phyloP scores from a whole-genome alignment of 768 basidiomycete genomes.

The Agaricus sinodeliciosus region DNA sequence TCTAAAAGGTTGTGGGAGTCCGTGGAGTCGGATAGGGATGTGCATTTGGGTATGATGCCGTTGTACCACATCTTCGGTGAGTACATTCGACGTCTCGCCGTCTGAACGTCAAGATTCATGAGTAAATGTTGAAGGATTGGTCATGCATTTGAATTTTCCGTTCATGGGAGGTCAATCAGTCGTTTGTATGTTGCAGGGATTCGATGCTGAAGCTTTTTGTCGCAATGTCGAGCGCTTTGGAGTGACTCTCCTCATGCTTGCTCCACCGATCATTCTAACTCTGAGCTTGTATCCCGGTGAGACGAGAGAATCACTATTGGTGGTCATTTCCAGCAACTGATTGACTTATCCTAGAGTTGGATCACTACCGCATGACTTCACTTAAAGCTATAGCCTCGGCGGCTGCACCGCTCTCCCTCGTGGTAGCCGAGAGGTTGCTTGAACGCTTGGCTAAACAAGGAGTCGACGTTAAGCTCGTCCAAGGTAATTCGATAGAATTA shows the following conservation, averaged over 20 bases:
- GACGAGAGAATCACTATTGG: constrained; percentile 11
- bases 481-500: constrained; percentile 13
- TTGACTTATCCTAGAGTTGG: constrained; percentile 26
- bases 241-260: constrained; percentile 40
- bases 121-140: constrained; percentile 21
- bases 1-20: constrained; percentile 25
- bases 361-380: constrained; percentile 44
- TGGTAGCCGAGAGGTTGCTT: constrained; percentile 35
- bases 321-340: not conserved
- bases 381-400: constrained; percentile 47
- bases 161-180: constrained; percentile 31
- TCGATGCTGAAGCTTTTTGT: constrained; percentile 48
- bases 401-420: constrained; percentile 57
- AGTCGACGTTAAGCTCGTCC: constrained; percentile 13
- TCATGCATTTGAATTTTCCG: constrained; percentile 38
- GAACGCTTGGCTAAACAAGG: constrained; percentile 12
- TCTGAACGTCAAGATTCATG: no score
- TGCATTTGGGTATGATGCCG: constrained; percentile 45
- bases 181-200: constrained; percentile 40
- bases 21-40: constrained; percentile 29
- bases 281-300: constrained; percentile 47
- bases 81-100: not conserved
- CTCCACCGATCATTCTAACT: constrained; percentile 60
- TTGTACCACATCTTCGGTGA: constrained; percentile 22
- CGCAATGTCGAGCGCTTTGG: constrained; percentile 45